Base-by-base conservation (phyloP, 1,284 basidiomycete species). In the Pseudomicrostroma phylloplanum region DNA sequence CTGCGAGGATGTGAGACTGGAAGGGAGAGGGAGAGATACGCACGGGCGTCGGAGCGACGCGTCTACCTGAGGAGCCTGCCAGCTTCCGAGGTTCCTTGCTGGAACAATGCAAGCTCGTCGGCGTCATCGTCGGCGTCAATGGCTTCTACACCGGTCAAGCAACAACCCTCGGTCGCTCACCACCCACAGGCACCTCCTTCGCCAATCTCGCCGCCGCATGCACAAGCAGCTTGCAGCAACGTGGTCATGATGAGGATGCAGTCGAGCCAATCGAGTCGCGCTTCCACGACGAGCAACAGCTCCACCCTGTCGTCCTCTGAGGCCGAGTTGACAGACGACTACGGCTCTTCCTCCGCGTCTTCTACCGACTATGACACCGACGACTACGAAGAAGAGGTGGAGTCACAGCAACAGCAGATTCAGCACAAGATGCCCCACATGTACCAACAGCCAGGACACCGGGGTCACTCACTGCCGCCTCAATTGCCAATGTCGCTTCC, bases 241-340 rank as follows among this genome's bases (percentile, higher is more conserved):
- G 21, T 61, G 21, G 51, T 41, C 48, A 75, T 75, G 73, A 61
- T 60, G 43, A 68, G 73, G 48, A 68, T 72, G 43, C 64, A 72
- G 49, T 73, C 71, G 48, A 60, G 40, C 48, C 61, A 66, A 39
- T 62, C 63, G 23, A 36, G 30, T 36, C 30, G 30, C 30, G 30
- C 30, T 36, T 59, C 55, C 61, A 67, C 65, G 60, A 68, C 65
- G 40, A 60, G 55, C 6, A 54, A 62, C 42, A 71, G 64, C 56
- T 57, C 59, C 59, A 71, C 70, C 58, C 66, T 68, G 17, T 64
- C 70, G 2, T 72, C 74, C 2, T 73, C 73, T 13, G 74, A 74
- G 55, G 77, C 72, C 11, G 75, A 77, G 49, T 65, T 76, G 43
- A 77, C 75, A 30, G 77, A 78, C 55, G 75, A 78, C 69, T 76